A percentile compares a stretch with the other conserved stretches of the same genome.
These are phyloP conservation scores for Protostelium mycophagum DNA, from an alignment of 78 protist species.

Conservation along the genomic window DNA sequence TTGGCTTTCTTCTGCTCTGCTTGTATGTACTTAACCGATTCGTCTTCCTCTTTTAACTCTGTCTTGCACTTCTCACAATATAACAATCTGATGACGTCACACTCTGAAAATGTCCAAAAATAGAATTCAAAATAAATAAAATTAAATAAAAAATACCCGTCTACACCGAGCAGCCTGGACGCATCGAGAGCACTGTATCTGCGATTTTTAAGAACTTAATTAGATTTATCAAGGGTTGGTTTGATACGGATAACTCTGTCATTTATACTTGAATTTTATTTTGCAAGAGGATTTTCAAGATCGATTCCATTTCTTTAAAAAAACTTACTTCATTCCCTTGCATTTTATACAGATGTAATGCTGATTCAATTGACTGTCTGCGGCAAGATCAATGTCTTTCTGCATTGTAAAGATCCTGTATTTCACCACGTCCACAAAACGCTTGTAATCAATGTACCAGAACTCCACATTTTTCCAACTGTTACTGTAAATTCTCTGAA, in stretches of 20 bases:
- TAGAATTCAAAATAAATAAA: no score
- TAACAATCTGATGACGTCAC: no score
- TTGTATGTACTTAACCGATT: not conserved
- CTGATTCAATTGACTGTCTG: not conserved
- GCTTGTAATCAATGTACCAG: not conserved
- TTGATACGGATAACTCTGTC: no score
- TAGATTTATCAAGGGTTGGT: no score
- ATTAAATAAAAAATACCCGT: not conserved
- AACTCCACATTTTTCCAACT: not conserved
- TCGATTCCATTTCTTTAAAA: not conserved
- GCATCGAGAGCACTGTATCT: not conserved
- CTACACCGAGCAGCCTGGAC: not conserved
- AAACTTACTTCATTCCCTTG: not conserved
- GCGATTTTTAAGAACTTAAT: not conserved
- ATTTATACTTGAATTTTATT: no score
- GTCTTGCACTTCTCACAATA: not conserved
- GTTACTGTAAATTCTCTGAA: not conserved
- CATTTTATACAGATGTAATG: not conserved
- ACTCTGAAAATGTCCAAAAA: no score
- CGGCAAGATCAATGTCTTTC: not conserved
- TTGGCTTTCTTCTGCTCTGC: not conserved
- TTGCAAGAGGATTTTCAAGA: no score
- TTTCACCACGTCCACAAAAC: not conserved
- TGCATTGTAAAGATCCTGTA: not conserved
- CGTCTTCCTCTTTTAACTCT: not conserved